Evolutionary conservation across 225 moss, liverwort and hornwort genomes (phyloP).

Genomic region (Pleurozium schreberi): DNA sequence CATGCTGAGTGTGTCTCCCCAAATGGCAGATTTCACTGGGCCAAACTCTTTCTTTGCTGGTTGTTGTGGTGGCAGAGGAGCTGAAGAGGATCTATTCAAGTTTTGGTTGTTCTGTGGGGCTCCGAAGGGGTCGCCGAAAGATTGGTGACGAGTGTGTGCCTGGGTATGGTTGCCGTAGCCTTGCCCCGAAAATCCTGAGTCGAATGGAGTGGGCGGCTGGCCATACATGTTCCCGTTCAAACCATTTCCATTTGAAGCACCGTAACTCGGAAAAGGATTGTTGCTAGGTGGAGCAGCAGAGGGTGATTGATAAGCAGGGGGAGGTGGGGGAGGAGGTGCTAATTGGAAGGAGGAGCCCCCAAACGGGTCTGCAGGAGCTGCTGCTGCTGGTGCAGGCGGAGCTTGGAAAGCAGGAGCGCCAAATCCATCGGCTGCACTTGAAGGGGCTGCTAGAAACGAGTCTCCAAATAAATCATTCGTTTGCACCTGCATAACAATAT

Average conservation of each 20-base stretch:
- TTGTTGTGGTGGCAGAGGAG: constrained; percentile 27
- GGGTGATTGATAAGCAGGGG: constrained; percentile 10
- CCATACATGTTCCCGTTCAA: constrained; percentile 29
- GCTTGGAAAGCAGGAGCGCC: constrained; percentile 24
- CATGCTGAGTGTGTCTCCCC: constrained; percentile 94
- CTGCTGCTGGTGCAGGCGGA: constrained; percentile 3
- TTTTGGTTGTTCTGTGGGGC: constrained; percentile 9
- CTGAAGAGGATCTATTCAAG: constrained; percentile 23
- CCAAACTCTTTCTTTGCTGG: constrained; percentile 48
- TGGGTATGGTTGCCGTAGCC: constrained; percentile 7
- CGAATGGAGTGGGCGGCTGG: constrained; percentile 25
- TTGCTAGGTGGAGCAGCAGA: constrained; percentile 15
- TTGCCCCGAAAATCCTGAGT: constrained; percentile 16
- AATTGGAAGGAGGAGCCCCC: constrained; percentile 32
- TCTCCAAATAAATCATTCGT: constrained; percentile 36
- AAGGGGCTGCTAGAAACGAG: constrained; percentile 23
- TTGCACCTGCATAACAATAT: constrained; percentile 4
- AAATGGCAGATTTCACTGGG: constrained; percentile 71
- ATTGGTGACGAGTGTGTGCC: constrained; percentile 13
- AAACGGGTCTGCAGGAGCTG: constrained; percentile 16
- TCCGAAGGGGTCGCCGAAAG: constrained; percentile 14
- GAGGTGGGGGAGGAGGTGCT: constrained; percentile 39
- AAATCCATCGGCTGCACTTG: constrained; percentile 18
- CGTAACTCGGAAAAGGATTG: constrained; percentile 13
- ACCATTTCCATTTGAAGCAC: constrained; percentile 29